phyloP scores from a whole-genome alignment of 2,329 filamentous ascomycete genomes.

The Drechslerella dactyloides region DNA sequence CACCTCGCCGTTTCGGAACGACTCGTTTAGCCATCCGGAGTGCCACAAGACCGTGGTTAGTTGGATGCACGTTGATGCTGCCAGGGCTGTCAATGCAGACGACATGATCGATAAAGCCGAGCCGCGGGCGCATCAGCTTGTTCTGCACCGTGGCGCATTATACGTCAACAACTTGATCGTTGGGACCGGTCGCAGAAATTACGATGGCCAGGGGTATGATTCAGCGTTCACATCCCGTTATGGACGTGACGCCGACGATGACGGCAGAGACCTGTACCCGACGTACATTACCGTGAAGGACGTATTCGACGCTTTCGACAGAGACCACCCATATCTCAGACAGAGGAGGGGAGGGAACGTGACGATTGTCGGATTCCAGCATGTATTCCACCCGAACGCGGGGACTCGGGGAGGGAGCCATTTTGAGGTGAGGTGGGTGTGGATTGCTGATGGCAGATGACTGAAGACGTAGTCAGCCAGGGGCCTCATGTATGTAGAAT shows the following conservation, averaged over 20 bases:
- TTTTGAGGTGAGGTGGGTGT: slow-evolving; percentile 26
- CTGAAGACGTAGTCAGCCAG: background rate
- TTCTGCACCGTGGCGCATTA: slow-evolving; percentile 2
- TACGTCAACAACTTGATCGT: slow-evolving; percentile 29
- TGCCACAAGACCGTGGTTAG: slow-evolving; percentile 25
- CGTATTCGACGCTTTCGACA: slow-evolving; percentile 25
- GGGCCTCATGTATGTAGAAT: background rate
- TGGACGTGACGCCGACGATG: background rate
- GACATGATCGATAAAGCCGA: background rate
- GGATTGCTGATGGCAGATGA: slow-evolving; percentile 8
- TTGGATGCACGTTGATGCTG: slow-evolving; percentile 15
- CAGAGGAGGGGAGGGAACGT: slow-evolving; percentile 4
- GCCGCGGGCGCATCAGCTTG: background rate
- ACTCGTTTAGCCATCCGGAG: slow-evolving; percentile 15
- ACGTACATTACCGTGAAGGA: slow-evolving; percentile 19
- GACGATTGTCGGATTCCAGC: slow-evolving; percentile 20
- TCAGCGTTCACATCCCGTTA: background rate
- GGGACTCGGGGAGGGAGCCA: slow-evolving; percentile 16
- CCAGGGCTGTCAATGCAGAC: background rate
- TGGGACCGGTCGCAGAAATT: slow-evolving; percentile 8
- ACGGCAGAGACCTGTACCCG: background rate
- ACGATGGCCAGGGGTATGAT: background rate
- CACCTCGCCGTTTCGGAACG: slow-evolving; percentile 12
- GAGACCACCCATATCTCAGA: slow-evolving; percentile 21
- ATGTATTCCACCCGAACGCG: slow-evolving; percentile 22